phyloP scores from a whole-genome alignment of 1,139 yeast genomes.

The Protomyces pachydermus region DNA sequence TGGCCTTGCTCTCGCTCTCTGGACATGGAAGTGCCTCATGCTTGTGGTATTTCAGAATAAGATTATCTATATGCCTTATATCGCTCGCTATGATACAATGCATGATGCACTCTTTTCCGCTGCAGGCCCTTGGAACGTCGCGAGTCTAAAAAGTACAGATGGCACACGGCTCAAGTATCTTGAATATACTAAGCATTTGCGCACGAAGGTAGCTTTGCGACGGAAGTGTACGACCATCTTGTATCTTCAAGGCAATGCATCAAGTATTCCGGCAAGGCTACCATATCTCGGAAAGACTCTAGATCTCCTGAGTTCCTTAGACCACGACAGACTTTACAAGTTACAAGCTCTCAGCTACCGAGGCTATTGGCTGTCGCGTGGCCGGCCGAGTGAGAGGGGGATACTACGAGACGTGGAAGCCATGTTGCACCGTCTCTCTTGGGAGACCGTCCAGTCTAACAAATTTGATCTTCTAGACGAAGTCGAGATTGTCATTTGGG shows the following conservation, averaged over 20 bases:
- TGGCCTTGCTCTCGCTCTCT: slow-evolving; percentile 12
- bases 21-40: slow-evolving; percentile 20
- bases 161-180: neutral
- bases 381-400: slow-evolving; percentile 15
- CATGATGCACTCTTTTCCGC: neutral
- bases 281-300: slow-evolving; percentile 6
- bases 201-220: neutral
- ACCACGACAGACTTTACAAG: too few species aligned
- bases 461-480: neutral
- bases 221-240: neutral
- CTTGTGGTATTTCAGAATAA: slow-evolving; percentile 18
- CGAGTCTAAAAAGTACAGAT: neutral
- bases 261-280: slow-evolving; percentile 14
- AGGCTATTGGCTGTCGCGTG: slow-evolving; percentile 20
- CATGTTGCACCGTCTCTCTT: neutral
- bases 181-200: neutral
- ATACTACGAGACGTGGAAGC: slow-evolving; percentile 10
- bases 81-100: slow-evolving; percentile 6
- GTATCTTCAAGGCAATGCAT: slow-evolving; percentile 24
- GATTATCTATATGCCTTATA: slow-evolving; percentile 23
- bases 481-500: slow-evolving; percentile 10
- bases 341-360: slow-evolving; percentile 15
- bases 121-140: neutral
- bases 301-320: neutral
- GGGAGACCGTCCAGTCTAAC: too few species aligned